These are phyloP conservation scores for Alternaria sp. DNA, from an alignment of 2,329 filamentous ascomycete genomes.

Conservation along the genomic window DNA sequence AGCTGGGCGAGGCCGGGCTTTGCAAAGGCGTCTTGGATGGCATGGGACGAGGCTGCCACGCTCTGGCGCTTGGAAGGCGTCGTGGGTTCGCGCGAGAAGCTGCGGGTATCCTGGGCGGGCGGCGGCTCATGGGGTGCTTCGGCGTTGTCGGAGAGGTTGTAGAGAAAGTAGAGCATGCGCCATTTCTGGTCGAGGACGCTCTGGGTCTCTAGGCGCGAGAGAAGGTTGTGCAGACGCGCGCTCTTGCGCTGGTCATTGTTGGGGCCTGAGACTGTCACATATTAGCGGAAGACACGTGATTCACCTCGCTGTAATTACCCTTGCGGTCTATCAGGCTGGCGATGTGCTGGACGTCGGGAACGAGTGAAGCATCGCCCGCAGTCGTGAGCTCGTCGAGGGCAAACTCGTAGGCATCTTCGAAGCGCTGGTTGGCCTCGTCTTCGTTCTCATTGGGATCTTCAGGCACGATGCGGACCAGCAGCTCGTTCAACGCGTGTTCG, in stretches of 20 bases:
- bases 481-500: slow-evolving; percentile 77
- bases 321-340: slow-evolving; percentile 91
- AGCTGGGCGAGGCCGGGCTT: slow-evolving; percentile 53
- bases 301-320: slow-evolving; percentile 41
- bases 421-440: slow-evolving; percentile 70
- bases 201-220: slow-evolving; percentile 85
- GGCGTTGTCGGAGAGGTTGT: slow-evolving; percentile 74
- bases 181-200: slow-evolving; percentile 95
- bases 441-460: slow-evolving; percentile 70
- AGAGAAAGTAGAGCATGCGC: slow-evolving; percentile 91
- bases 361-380: slow-evolving; percentile 60
- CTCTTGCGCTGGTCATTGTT: slow-evolving; percentile 72
- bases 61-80: slow-evolving; percentile 39
- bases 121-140: slow-evolving; percentile 10
- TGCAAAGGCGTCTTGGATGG: slow-evolving; percentile 58
- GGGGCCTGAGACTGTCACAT: slow-evolving; percentile 68
- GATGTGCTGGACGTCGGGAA: slow-evolving; percentile 85
- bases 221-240: slow-evolving; percentile 87
- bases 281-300: slow-evolving; percentile 13
- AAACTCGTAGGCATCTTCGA: slow-evolving; percentile 65
- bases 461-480: slow-evolving; percentile 77
- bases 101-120: slow-evolving; percentile 17
- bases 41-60: slow-evolving; percentile 17
- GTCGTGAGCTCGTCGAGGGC: slow-evolving; percentile 56
- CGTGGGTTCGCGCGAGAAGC: slow-evolving; percentile 28